These are phyloP conservation scores for Amanita exitialis DNA, from an alignment of 768 basidiomycete species.

Conservation along the genomic window DNA sequence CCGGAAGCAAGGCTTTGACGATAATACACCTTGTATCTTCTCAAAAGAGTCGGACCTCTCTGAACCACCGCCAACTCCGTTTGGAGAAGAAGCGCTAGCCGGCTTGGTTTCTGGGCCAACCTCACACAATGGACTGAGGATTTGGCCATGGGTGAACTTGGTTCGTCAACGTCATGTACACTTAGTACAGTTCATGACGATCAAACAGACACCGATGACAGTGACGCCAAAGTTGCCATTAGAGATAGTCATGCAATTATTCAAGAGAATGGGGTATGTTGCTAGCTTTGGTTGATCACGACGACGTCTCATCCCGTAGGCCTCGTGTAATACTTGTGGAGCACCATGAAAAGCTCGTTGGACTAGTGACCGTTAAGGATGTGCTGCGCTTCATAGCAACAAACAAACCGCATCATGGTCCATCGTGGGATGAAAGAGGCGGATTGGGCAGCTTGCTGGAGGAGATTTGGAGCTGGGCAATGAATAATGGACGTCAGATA, in stretches of 20 bases:
- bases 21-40: constrained; percentile 70
- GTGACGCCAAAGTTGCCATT: constrained; percentile 87
- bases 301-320: constrained; percentile 27
- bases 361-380: constrained; percentile 93
- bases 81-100: constrained; percentile 52
- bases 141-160: constrained; percentile 94
- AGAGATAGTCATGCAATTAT: constrained; percentile 96
- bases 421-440: constrained; percentile 52
- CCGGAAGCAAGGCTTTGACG: constrained; percentile 47
- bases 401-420: constrained; percentile 39
- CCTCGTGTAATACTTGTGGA: constrained; percentile 96
- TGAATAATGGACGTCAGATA: constrained; percentile 23
- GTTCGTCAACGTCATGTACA: constrained; percentile 29
- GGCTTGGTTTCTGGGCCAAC: constrained; percentile 49
- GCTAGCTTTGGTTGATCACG: background rate
- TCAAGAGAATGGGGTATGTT: constrained; percentile 94
- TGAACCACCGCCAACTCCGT: constrained; percentile 38
- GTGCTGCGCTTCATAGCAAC: constrained; percentile 78
- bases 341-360: constrained; percentile 70
- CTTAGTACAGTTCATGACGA: constrained; percentile 2
- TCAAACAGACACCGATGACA: constrained; percentile 77
- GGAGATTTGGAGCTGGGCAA: constrained; percentile 50
- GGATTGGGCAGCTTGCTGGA: constrained; percentile 58
- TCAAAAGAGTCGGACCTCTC: constrained; percentile 41
- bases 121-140: constrained; percentile 46